These are phyloP conservation scores for Pulveroboletus sp. DNA, from an alignment of 768 basidiomycete genomes.

Conservation along the genomic window DNA sequence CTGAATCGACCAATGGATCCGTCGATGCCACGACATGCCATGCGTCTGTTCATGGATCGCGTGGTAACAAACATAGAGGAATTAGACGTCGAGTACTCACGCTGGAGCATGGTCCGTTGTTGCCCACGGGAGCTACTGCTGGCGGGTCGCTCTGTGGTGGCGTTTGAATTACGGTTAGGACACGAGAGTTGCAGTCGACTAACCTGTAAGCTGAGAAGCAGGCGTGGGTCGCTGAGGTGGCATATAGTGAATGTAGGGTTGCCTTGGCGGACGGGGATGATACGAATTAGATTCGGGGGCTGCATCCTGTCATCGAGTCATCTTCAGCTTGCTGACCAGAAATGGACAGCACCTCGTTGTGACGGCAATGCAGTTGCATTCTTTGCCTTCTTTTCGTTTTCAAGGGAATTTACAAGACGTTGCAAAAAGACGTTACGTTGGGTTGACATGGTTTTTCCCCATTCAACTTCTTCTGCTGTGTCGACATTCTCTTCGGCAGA, in stretches of 20 bases:
- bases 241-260: conserved; percentile 32
- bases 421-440: conserved; percentile 70
- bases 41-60: conserved; percentile 48
- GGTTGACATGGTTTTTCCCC: conserved; percentile 72
- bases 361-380: conserved; percentile 30
- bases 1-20: conserved; percentile 71
- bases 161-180: conserved; percentile 2
- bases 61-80: not conserved
- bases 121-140: conserved; percentile 16
- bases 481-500: conserved; percentile 72
- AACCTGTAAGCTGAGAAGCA: conserved; percentile 19
- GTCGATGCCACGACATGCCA: conserved; percentile 63
- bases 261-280: conserved; percentile 26
- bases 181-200: conserved; percentile 7
- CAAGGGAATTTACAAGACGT: conserved; percentile 57
- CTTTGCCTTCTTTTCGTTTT: conserved; percentile 50
- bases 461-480: conserved; percentile 70
- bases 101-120: conserved; percentile 46
- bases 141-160: conserved; percentile 16
- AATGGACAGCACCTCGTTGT: conserved; percentile 21
- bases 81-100: conserved; percentile 26
- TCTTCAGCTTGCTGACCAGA: not conserved
- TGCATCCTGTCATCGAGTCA: conserved; percentile 14
- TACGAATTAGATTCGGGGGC: conserved; percentile 22
- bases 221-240: conserved; percentile 26